Evolutionary conservation across 1,139 yeast genomes (phyloP), one percentile per base, ranked within the genome.

Genomic region (Torulaspora globosa): DNA sequence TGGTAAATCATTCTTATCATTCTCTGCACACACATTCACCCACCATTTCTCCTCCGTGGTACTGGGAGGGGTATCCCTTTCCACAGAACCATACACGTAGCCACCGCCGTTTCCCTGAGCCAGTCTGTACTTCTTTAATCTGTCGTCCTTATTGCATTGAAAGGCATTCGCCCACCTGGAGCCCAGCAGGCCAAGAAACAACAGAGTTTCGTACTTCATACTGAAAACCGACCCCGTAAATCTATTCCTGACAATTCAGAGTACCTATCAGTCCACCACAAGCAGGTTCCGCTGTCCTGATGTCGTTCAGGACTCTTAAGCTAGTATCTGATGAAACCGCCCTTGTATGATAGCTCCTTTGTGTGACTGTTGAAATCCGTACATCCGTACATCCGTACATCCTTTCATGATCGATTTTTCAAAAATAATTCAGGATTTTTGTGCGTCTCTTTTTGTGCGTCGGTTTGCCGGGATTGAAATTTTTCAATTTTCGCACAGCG

Each of bases 21-120:
- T 69, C 37, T 76, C 80, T 1, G 21, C 12, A 66, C 95, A 87
- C 10, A 88, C 72, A 39, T 87, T 84, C 40, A 89, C 58, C 58
- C 73, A 78, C 90, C 96, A 86, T 3, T 78, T 73, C 31, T 73
- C 67, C 43, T 71, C 74, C 2, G 87, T 79, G 36, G 67, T 70
- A 5, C 90, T 76, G 2, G 97, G 97, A 21, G 97, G 97, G 11
- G 96, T 86, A 40, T 75, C 76, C 36, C 65, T 69, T 27, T 71
- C 57, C 4, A 59, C 46, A 7, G 71, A 59, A 4, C 48, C 43
- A n/a, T 41, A 10, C 6, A 51, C 31, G 9, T 46, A 31, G 2
- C 34, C 23, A 15, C 5, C 29, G 2, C 29, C 29, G 12, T 26
- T 10, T 29, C 41, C 28, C 21, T 50, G 39, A 16, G 43, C 53